Evolutionary conservation across 306 rosid genomes (phyloP), one percentile per base, ranked within the genome.

Genomic region (Abrus pulchellus): DNA sequence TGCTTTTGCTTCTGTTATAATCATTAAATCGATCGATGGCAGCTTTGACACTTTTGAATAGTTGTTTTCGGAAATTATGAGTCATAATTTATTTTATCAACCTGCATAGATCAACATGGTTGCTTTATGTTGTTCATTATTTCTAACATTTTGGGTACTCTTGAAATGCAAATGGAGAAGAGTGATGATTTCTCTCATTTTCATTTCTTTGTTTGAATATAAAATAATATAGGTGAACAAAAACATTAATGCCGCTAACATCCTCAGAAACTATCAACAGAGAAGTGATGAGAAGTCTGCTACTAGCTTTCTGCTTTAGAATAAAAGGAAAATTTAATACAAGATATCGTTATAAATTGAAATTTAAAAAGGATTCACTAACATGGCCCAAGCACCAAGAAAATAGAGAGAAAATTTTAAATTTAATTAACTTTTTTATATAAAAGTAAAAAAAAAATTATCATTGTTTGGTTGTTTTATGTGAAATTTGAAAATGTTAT

Each of bases 361-460:
- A 36, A 73, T 34, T 56, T 45, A 72, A 60, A 76, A 73, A 14
- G 60, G 29, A 47, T 65, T 66, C 43, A 40, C 64, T 9, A 74
- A 50, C 44, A 44, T 29, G 43, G 63, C 40, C 45, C 33, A 4
- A 66, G 20, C 20, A 20, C 20, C 20, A 20, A 20, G 20, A 20
- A 20, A 20, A 20, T 20, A 20, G 20, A 20, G 20, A 20, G 20
- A 20, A 20, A 20, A 20, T 20, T 20, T 20, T 20, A 20, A 20
- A 20, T 20, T 20, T 20, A 20, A 20, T 20, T 20, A 20, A 20
- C 20, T 20, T 20, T 20, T 20, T 20, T 20, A 20, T 20, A 20
- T 20, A 20, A 20, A 20, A 20, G 20, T 0, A 20, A 20, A 20
- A 20, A 20, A 20, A 20, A 20, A 20, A 20, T 20, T 20, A 20